A percentile compares a stretch with the other conserved stretches of the same genome.
phyloP scores from a whole-genome alignment of 257 asterid species.

The Nicotiana attenuata region DNA sequence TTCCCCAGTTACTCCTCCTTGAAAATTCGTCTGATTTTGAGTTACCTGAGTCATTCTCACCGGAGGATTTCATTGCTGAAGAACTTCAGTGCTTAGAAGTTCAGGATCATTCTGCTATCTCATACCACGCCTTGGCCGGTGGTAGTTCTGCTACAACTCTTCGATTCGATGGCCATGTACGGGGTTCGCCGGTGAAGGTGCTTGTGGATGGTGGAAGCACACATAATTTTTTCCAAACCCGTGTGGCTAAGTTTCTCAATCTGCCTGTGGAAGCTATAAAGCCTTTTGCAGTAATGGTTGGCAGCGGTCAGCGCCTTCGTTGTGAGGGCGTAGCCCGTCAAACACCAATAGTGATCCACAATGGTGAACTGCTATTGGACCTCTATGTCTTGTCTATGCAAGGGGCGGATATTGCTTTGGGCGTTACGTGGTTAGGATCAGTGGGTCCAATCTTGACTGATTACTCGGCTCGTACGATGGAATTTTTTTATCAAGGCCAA shows the following conservation, averaged over 20 bases:
- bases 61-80: too few species aligned
- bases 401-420: neutral
- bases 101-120: too few species aligned
- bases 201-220: neutral
- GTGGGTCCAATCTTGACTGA: neutral
- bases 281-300: neutral
- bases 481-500: neutral
- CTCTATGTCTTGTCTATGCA: neutral
- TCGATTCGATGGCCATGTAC: too few species aligned
- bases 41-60: too few species aligned
- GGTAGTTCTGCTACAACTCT: too few species aligned
- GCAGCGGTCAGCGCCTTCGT: neutral
- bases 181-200: too few species aligned
- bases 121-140: too few species aligned
- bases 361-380: neutral
- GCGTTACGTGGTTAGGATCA: neutral
- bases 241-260: neutral
- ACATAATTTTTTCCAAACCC: neutral
- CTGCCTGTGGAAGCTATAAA: neutral
- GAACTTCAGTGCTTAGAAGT: too few species aligned
- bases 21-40: too few species aligned
- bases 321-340: neutral
- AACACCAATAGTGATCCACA: neutral
- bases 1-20: too few species aligned
- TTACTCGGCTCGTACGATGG: neutral